Conservation (phyloP, 805 yeast genomes). For the Pichia heedii region DNA sequence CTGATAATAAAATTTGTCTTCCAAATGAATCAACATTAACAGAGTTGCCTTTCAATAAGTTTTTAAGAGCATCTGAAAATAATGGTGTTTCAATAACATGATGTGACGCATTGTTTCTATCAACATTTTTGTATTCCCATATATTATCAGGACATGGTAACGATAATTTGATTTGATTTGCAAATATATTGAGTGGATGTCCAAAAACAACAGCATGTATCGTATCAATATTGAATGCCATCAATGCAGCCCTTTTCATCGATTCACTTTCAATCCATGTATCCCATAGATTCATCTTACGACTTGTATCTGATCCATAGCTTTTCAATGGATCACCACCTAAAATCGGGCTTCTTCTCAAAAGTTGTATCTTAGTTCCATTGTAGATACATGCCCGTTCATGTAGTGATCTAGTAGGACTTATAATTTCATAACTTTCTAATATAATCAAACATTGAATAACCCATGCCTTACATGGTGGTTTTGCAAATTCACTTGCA, state of each 20-base stretch:
- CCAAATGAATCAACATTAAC: slow-evolving; percentile 45
- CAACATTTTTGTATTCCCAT: slow-evolving; percentile 32
- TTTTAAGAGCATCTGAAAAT: slow-evolving; percentile 24
- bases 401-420: slow-evolving; percentile 34
- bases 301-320: slow-evolving; percentile 21
- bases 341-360: slow-evolving; percentile 38
- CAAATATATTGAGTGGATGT: slow-evolving; percentile 43
- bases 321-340: slow-evolving; percentile 34
- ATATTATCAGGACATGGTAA: slow-evolving; percentile 50
- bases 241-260: slow-evolving; percentile 61
- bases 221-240: slow-evolving; percentile 69
- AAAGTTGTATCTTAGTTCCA: slow-evolving; percentile 41
- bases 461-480: slow-evolving; percentile 42
- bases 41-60: slow-evolving; percentile 36
- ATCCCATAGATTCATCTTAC: slow-evolving; percentile 27
- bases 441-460: slow-evolving; percentile 38
- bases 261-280: slow-evolving; percentile 71
- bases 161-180: slow-evolving; percentile 46
- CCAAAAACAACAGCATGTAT: slow-evolving; percentile 67
- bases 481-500: slow-evolving; percentile 34
- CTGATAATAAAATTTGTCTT: slow-evolving; percentile 50
- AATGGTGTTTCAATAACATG: slow-evolving; percentile 13
- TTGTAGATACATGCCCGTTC: slow-evolving; percentile 45
- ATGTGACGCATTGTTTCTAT: slow-evolving; percentile 13
- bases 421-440: slow-evolving; percentile 41